Evolutionary conservation across 2,329 filamentous ascomycete genomes (phyloP).

Genomic region (Phymatotrichopsis omnivora): DNA sequence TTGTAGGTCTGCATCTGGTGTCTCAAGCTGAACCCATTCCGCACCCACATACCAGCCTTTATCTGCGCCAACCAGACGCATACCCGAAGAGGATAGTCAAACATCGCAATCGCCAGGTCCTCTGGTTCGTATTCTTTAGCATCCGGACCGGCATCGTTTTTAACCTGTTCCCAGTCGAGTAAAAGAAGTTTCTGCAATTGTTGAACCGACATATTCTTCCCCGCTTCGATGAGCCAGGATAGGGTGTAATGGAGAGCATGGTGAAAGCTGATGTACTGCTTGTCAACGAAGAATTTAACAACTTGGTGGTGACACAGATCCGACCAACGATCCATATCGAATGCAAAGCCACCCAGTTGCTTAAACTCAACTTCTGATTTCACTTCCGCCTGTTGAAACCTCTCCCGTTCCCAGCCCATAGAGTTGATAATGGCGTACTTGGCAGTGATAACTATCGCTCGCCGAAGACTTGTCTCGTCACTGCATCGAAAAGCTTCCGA

Average conservation of each 20-base stretch:
- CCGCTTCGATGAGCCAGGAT: conserved; percentile 90
- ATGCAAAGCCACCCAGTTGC: conserved; percentile 64
- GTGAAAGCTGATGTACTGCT: conserved; percentile 90
- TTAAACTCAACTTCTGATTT: conserved; percentile 82
- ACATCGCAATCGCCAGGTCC: conserved; percentile 74
- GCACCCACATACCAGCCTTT: conserved; percentile 97
- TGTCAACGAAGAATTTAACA: conserved; percentile 79
- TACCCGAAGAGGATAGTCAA: conserved; percentile 86
- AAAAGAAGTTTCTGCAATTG: conserved; percentile 58
- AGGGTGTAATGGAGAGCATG: conserved; percentile 92
- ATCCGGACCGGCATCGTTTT: conserved; percentile 53
- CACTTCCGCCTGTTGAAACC: conserved; percentile 80
- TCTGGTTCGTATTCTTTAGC: conserved; percentile 54
- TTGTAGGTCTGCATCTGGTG: conserved; percentile 93
- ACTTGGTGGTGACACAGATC: conserved; percentile 51
- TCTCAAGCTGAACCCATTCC: conserved; percentile 88
- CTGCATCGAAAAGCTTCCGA: conserved; percentile 72
- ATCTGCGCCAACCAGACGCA: conserved; percentile 97
- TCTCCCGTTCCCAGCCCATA: conserved; percentile 72
- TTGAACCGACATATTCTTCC: conserved; percentile 59
- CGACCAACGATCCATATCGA: conserved; percentile 46
- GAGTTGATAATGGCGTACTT: conserved; percentile 83
- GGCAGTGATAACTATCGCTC: conserved; percentile 62
- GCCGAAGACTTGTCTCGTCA: conserved; percentile 52
- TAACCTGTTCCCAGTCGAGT: conserved; percentile 62